These are phyloP conservation scores for Lecanoromycetidae sp. DNA, from an alignment of 2,329 filamentous ascomycete species.

Conservation along the genomic window DNA sequence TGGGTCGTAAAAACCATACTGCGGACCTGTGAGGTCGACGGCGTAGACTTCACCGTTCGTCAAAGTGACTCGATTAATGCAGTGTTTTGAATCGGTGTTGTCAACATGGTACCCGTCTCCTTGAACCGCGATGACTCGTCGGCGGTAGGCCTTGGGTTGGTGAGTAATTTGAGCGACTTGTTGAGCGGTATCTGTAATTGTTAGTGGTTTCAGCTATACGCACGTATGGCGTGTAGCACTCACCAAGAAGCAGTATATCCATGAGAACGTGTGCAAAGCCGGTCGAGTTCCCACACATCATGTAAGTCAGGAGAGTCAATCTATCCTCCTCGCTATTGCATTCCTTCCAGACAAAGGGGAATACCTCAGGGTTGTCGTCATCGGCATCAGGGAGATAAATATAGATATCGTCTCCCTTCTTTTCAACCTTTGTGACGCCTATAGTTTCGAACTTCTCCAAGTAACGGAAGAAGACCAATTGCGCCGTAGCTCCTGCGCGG, in stretches of 20 bases:
- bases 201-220: neutral
- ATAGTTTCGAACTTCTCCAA: neutral
- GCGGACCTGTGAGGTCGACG: neutral
- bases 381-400: neutral
- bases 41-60: neutral
- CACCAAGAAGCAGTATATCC: neutral
- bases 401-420: neutral
- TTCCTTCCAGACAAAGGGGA: neutral
- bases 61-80: neutral
- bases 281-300: neutral
- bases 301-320: neutral
- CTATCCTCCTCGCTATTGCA: neutral
- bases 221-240: neutral
- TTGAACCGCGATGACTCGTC: neutral
- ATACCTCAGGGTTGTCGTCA: neutral
- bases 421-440: neutral
- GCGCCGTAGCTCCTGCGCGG: neutral
- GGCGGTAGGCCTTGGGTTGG: neutral
- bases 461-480: neutral
- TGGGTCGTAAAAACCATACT: neutral
- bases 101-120: neutral
- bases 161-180: neutral
- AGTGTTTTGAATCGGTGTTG: neutral
- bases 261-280: neutral
- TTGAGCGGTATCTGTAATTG: neutral